Base-by-base conservation (phyloP, 306 rosid genomes). In the Cucurbita moschata region DNA sequence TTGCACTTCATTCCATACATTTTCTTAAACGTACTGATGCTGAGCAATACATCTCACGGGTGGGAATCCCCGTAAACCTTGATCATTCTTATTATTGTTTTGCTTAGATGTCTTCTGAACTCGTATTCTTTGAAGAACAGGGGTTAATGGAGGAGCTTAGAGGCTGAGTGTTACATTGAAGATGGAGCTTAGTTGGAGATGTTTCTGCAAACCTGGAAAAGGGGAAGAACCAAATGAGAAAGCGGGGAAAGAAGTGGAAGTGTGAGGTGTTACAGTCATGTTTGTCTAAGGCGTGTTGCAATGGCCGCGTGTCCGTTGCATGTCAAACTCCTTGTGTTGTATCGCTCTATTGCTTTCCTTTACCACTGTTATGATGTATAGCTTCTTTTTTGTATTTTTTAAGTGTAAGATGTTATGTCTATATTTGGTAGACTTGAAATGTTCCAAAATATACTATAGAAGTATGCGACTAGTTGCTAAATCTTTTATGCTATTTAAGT, bases 21-120 rank as follows among this genome's bases (percentile, higher is more conserved):
- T 86, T 90, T 81, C 90, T 93, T 51, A 93, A 93, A 83, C 86
- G 97, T 85, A 90, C 96, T 40, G 97, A 93, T 78, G 97, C 94
- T 0, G 97, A 90, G 79, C 93, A 83, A 83, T 86, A 79, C 59
- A 87, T 94, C 81, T 79, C 97, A 18, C 74, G 77, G 88, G 96
- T 94, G 59, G 30, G 85, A 74, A 79, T 68, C 14, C 72, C 44
- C 40, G 11, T 46, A 6, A 30, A 26, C 5, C 38, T 51, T 75
- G 49, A n/a, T 19, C 35, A 8, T 50, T 52, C 40, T 18, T 60
- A 4, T 6, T 13, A 38, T 6, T 13, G 40, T 16, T 61, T 61
- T 62, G 47, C 54, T 44, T 77, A 46, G 21, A 35, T 30, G 46
- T 40, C 44, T 76, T 21, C 55, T 75, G 16, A 75, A 54, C 74